Evolutionary conservation across 495 filamentous ascomycete genomes (phyloP).

Genomic region (Hyaloscypha hepaticicola): DNA sequence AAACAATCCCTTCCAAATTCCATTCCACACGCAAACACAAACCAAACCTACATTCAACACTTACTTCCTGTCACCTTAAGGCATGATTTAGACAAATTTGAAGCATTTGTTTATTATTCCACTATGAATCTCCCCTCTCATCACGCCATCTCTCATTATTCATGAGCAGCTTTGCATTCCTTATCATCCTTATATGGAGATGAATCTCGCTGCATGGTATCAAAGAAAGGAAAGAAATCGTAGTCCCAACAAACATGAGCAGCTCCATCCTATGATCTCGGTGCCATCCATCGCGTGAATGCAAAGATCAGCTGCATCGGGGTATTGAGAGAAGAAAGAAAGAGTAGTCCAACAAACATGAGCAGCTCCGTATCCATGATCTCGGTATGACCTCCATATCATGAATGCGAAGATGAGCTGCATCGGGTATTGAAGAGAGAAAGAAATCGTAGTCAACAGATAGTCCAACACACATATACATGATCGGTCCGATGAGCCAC

Average conservation of each 20-base stretch:
- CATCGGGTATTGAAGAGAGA: not conserved
- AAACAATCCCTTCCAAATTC: too few relatives aligned
- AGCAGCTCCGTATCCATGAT: not conserved
- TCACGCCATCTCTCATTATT: not conserved
- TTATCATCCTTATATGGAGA: too few relatives aligned
- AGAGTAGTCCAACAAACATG: too few relatives aligned
- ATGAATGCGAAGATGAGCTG: not conserved
- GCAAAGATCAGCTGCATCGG: not conserved
- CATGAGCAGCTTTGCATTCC: not conserved
- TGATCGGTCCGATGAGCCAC: not conserved
- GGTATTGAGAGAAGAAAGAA: too few relatives aligned
- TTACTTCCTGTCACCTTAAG: too few relatives aligned
- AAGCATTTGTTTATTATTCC: not conserved
- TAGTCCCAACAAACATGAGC: too few relatives aligned
- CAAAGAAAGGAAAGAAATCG: too few relatives aligned
- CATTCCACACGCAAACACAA: too few relatives aligned
- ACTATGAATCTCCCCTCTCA: not conserved
- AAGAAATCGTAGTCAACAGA: not conserved
- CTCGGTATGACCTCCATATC: not conserved
- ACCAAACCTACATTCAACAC: too few relatives aligned
- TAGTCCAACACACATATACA: not conserved
- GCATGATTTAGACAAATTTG: too few relatives aligned
- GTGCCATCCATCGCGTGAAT: not conserved
- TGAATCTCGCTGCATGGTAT: too few relatives aligned
- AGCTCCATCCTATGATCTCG: not conserved